phyloP scores from a whole-genome alignment of 768 basidiomycete species.

The Kockovaella imperatae region DNA sequence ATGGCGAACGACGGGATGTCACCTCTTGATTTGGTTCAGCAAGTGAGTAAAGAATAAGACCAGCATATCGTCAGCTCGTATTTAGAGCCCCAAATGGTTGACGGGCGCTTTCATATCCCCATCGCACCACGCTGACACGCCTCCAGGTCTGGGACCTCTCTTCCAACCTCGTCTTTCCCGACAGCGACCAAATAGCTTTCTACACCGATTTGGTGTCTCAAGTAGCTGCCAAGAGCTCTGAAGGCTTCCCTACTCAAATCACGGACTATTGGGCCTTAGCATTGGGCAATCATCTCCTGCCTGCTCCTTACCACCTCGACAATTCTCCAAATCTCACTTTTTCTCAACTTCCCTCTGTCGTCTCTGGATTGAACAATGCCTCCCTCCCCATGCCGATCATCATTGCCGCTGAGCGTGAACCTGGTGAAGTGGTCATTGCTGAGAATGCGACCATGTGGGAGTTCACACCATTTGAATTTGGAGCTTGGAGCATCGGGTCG shows the following conservation, averaged over 20 bases:
- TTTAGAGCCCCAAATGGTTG: too few relatives aligned
- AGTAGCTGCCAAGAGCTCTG: constrained; percentile 31
- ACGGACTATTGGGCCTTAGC: constrained; percentile 44
- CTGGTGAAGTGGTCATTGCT: constrained; percentile 35
- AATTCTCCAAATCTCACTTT: constrained; percentile 40
- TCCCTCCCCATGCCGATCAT: constrained; percentile 43
- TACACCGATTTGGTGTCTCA: constrained; percentile 40
- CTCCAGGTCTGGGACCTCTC: constrained; percentile 40
- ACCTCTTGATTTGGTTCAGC: constrained; percentile 32
- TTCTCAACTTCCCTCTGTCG: constrained; percentile 21
- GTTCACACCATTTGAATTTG: constrained; percentile 42
- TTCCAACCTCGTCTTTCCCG: constrained; percentile 41
- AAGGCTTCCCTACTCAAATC: constrained; percentile 39
- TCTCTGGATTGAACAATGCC: constrained; percentile 18
- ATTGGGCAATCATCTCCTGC: constrained; percentile 41
- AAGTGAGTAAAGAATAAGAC: constrained; percentile 34
- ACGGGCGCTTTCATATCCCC: too few relatives aligned
- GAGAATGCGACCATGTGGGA: constrained; percentile 44
- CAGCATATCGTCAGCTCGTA: too few relatives aligned
- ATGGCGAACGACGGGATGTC: constrained; percentile 36
- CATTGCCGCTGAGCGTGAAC: constrained; percentile 42
- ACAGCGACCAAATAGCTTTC: constrained; percentile 35
- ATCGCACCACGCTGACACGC: too few relatives aligned
- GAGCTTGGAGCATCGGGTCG: constrained; percentile 40
- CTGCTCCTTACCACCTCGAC: constrained; percentile 31